Evolutionary conservation across 176 grass and related monocot genomes (phyloP).

Genomic region (Paspalum notatum): DNA sequence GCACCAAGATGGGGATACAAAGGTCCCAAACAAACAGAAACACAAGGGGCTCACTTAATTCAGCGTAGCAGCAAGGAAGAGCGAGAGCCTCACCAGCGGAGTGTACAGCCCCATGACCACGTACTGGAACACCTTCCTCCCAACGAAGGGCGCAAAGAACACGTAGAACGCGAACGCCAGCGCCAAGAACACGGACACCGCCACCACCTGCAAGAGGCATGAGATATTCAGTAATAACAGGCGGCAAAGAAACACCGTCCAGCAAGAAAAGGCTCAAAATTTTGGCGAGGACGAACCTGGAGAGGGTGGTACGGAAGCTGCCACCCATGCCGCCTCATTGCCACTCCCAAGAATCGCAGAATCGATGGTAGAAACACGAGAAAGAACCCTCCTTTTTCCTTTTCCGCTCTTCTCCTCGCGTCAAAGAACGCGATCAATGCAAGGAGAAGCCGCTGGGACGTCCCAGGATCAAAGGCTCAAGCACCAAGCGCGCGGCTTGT

Average conservation of each 20-base stretch:
- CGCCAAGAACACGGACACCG: slow-evolving; percentile 91
- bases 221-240: slow-evolving; percentile 20
- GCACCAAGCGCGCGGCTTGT: slow-evolving; percentile 15
- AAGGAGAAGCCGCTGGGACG: background rate
- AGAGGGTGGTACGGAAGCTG: slow-evolving; percentile 98
- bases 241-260: background rate
- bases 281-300: slow-evolving; percentile 55
- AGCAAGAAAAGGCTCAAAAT: slow-evolving; percentile 2
- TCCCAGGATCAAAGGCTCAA: slow-evolving; percentile 20
- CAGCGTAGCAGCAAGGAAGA: background rate
- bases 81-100: slow-evolving; percentile 66
- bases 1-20: slow-evolving; percentile 47
- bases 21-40: slow-evolving; percentile 25
- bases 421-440: slow-evolving; percentile 39
- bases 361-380: slow-evolving; percentile 16
- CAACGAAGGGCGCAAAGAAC: slow-evolving; percentile 95
- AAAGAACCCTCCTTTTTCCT: background rate
- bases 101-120: slow-evolving; percentile 84
- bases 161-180: slow-evolving; percentile 97
- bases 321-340: slow-evolving; percentile 97
- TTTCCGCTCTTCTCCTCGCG: background rate
- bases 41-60: slow-evolving; percentile 30
- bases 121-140: slow-evolving; percentile 79
- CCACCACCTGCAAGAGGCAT: slow-evolving; percentile 68
- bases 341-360: slow-evolving; percentile 3